These are phyloP conservation scores for Trametes villosa DNA, from an alignment of 768 basidiomycete genomes.

Conservation along the genomic window DNA sequence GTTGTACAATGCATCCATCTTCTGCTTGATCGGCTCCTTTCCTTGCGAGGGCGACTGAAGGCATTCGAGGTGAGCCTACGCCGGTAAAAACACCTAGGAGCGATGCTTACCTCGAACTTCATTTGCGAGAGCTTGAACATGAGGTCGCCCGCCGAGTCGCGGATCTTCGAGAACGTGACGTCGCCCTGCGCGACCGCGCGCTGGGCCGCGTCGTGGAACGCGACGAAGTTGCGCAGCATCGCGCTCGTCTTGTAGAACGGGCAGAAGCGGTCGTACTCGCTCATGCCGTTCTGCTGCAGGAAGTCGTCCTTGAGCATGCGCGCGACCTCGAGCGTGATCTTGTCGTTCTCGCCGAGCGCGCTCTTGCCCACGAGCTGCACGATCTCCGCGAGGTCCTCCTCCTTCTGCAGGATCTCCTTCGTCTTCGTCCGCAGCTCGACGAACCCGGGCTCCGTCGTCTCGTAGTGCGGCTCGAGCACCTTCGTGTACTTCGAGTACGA, in stretches of 20 bases:
- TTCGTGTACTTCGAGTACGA: conserved; percentile 99
- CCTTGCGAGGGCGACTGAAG: conserved; percentile 88
- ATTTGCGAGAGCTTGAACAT: conserved; percentile 99
- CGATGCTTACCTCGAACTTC: conserved; percentile 87
- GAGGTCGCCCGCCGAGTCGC: conserved; percentile 82
- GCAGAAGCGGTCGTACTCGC: conserved; percentile 95
- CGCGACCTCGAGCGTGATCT: conserved; percentile 97
- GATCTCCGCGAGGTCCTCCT: conserved; percentile 97
- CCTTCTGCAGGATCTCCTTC: conserved; percentile 98
- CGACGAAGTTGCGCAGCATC: conserved; percentile 94
- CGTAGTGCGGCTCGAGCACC: conserved; percentile 91
- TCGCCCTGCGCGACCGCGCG: conserved; percentile 84
- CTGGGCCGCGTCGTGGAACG: conserved; percentile 90
- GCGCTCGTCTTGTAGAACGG: conserved; percentile 99
- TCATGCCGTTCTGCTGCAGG: conserved; percentile 98
- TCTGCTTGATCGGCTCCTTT: conserved; percentile 79
- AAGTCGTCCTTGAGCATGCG: conserved; percentile 98
- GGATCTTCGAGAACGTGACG: conserved; percentile 84
- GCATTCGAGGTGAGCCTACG: not conserved
- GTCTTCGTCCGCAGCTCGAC: conserved; percentile 89
- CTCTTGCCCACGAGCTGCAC: conserved; percentile 99
- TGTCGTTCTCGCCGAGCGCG: conserved; percentile 95
- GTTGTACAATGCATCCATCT: conserved; percentile 75
- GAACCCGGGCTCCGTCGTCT: conserved; percentile 90
- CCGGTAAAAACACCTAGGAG: not conserved